Percentiles rank a stretch among this genome's conserved stretches.
These are phyloP conservation scores for Saccharum hybrid DNA, from an alignment of 202 grass and related monocot genomes.

Conservation along the genomic window DNA sequence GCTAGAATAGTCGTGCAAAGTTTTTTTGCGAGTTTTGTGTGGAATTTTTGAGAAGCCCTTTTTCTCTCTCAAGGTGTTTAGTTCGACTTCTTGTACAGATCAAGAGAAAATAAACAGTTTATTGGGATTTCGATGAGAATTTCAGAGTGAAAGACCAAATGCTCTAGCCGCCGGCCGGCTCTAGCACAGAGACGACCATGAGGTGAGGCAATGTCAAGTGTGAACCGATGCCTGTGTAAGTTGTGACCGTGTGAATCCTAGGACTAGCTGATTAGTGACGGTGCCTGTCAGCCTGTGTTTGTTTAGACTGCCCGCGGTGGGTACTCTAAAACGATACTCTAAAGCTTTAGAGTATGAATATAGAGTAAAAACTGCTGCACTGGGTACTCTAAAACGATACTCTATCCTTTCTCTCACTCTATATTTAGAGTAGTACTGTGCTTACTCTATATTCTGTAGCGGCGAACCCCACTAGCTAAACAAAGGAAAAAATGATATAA, in stretches of 20 bases:
- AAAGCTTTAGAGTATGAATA: too few species aligned
- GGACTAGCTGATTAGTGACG: too few species aligned
- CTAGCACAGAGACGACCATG: neutral
- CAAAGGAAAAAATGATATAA: too few species aligned
- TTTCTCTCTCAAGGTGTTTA: neutral
- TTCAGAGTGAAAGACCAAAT: neutral
- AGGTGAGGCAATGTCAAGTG: neutral
- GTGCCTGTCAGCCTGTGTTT: too few species aligned
- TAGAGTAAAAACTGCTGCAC: too few species aligned
- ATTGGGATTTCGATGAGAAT: neutral
- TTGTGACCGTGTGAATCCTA: neutral
- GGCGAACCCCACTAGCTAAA: too few species aligned
- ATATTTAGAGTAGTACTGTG: too few species aligned
- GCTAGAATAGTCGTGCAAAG: slow-evolving; percentile 33
- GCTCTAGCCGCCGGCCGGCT: neutral
- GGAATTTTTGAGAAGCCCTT: neutral
- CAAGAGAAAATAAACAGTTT: neutral
- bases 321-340: too few species aligned
- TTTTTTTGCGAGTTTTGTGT: neutral
- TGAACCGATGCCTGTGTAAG: neutral
- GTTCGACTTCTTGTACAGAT: slow-evolving; percentile 12
- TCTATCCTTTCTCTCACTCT: too few species aligned
- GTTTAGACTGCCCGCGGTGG: too few species aligned
- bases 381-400: too few species aligned
- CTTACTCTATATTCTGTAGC: too few species aligned